Percentiles rank a stretch among this genome's conserved stretches.
phyloP scores from a whole-genome alignment of 495 filamentous ascomycete genomes.

The Penicillium manginii region DNA sequence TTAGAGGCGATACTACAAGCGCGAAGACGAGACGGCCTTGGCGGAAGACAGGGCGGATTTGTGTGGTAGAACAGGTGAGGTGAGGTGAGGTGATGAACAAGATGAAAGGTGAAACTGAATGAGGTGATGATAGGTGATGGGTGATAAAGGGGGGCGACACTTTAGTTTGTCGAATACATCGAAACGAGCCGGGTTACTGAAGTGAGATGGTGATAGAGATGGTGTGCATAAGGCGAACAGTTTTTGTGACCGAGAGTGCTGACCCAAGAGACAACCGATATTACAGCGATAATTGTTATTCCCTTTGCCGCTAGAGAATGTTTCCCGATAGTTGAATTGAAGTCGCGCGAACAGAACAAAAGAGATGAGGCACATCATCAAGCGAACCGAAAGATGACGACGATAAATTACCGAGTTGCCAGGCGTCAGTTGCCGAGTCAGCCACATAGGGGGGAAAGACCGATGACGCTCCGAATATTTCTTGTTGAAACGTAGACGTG shows the following conservation, averaged over 20 bases:
- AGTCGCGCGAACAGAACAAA: conserved; percentile 43
- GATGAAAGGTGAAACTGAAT: conserved; percentile 9
- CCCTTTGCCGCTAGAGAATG: conserved; percentile 45
- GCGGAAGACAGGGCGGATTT: conserved; percentile 12
- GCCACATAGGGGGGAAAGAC: conserved; percentile 28
- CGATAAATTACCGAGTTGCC: conserved; percentile 16
- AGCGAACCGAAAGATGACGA: conserved; percentile 45
- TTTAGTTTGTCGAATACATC: conserved; percentile 48
- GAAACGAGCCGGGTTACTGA: conserved; percentile 49
- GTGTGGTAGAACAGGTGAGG: background rate
- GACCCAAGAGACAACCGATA: conserved; percentile 52
- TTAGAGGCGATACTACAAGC: conserved; percentile 43
- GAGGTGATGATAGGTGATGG: background rate
- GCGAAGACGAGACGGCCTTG: conserved; percentile 40
- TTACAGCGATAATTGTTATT: conserved; percentile 55
- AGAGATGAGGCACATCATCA: conserved; percentile 46
- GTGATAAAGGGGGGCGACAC: conserved; percentile 22
- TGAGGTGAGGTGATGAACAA: conserved; percentile 9
- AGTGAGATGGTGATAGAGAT: conserved; percentile 11
- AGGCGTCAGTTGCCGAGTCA: conserved; percentile 35
- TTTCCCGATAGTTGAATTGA: conserved; percentile 39
- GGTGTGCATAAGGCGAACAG: conserved; percentile 47
- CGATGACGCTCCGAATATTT: conserved; percentile 35
- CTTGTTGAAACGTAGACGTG: conserved; percentile 38
- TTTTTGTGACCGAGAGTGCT: conserved; percentile 44